phyloP scores from a whole-genome alignment of 1,139 yeast genomes.

The Candida mesenterica region DNA sequence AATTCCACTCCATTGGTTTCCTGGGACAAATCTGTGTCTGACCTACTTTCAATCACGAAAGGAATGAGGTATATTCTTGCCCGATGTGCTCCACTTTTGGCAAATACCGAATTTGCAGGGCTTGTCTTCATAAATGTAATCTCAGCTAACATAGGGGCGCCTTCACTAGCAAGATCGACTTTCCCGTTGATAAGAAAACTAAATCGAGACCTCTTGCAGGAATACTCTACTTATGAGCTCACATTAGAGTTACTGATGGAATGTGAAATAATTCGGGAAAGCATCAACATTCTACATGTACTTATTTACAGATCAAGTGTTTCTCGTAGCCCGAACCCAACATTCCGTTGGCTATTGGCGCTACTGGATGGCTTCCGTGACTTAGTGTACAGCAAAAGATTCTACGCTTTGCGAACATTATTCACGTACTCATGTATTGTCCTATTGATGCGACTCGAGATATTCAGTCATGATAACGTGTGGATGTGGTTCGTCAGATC shows the following conservation, averaged over 20 bases:
- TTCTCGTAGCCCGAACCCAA: slow-evolving; percentile 25
- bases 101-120: slow-evolving; percentile 7
- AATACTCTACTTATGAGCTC: background rate
- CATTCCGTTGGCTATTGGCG: slow-evolving; percentile 28
- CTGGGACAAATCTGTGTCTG: slow-evolving; percentile 20
- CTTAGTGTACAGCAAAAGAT: slow-evolving; percentile 20
- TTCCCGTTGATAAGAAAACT: slow-evolving; percentile 21
- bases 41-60: slow-evolving; percentile 20
- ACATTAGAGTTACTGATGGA: background rate
- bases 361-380: slow-evolving; percentile 18
- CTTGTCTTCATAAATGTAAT: slow-evolving; percentile 7
- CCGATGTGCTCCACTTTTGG: slow-evolving; percentile 5
- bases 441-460: slow-evolving; percentile 21
- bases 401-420: slow-evolving; percentile 27
- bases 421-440: slow-evolving; percentile 23
- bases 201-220: slow-evolving; percentile 10
- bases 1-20: slow-evolving; percentile 27
- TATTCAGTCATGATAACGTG: slow-evolving; percentile 19
- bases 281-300: background rate
- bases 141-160: slow-evolving; percentile 1
- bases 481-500: slow-evolving; percentile 29
- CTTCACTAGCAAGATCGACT: slow-evolving; percentile 6
- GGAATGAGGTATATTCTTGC: slow-evolving; percentile 17
- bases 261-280: background rate
- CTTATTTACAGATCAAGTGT: slow-evolving; percentile 14